Percentiles rank a stretch among this genome's conserved stretches.
Evolutionary conservation across 2,329 filamentous ascomycete genomes (phyloP).

Genomic region (Tothia fuscella): DNA sequence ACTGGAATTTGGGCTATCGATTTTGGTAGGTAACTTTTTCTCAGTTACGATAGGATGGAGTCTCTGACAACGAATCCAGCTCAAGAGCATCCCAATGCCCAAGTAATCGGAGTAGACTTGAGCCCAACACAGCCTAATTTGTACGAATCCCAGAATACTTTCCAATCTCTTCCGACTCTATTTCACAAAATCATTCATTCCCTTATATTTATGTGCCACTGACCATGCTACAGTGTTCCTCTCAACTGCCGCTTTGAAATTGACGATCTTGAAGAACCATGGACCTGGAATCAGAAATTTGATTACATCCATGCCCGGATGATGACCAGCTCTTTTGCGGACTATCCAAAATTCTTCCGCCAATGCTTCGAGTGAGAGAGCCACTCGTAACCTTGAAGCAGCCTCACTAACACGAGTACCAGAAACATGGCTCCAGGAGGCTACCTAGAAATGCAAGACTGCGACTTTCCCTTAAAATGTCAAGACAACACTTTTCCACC

Average conservation of each 20-base stretch:
- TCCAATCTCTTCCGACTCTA: no score
- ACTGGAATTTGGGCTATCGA: constrained; percentile 32
- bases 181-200: not conserved
- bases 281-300: constrained; percentile 28
- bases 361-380: constrained; percentile 27
- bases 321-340: constrained; percentile 25
- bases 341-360: constrained; percentile 23
- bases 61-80: no score
- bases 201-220: constrained; percentile 22
- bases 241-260: constrained; percentile 38
- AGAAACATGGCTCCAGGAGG: constrained; percentile 33
- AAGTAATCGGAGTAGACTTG: constrained; percentile 13
- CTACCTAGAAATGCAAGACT: constrained; percentile 34
- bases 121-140: constrained; percentile 10
- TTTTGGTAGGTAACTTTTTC: constrained; percentile 23
- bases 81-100: not conserved
- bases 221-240: constrained; percentile 21
- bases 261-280: constrained; percentile 32
- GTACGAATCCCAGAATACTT: no score
- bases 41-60: no score
- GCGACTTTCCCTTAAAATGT: constrained; percentile 27
- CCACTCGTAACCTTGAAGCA: constrained; percentile 23
- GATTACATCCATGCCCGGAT: constrained; percentile 33
- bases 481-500: constrained; percentile 35
- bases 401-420: constrained; percentile 20